Percentiles rank a stretch among this genome's conserved stretches.
phyloP scores from a whole-genome alignment of 345 rosid genomes.

The Pistacia integerrima region DNA sequence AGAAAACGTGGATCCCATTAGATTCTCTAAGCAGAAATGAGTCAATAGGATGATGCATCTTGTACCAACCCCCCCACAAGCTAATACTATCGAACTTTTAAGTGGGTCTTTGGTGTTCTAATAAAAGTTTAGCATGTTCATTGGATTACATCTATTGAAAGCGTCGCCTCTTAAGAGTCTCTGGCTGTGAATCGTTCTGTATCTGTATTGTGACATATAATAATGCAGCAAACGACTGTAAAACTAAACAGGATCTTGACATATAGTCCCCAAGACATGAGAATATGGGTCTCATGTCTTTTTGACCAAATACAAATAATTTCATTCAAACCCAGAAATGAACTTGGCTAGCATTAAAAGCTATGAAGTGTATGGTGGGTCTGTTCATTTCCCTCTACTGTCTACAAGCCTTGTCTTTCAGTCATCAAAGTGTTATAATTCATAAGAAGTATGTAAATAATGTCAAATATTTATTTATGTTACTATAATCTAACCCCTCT shows the following conservation, averaged over 20 bases:
- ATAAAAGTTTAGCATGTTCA: conserved; percentile 25
- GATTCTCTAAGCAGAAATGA: conserved; percentile 19
- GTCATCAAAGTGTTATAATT: too few species aligned
- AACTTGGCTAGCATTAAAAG: not conserved
- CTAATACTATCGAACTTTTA: conserved; percentile 4
- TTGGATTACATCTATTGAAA: conserved; percentile 9
- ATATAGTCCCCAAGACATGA: conserved; percentile 4
- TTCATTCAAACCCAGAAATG: not conserved
- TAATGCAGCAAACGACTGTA: conserved; percentile 21
- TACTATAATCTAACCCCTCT: too few species aligned
- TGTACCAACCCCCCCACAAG: conserved; percentile 8
- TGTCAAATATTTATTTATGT: too few species aligned
- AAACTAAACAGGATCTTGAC: conserved; percentile 6
- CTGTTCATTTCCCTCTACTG: not conserved
- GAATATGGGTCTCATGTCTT: not conserved
- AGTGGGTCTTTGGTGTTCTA: conserved; percentile 23
- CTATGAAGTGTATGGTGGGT: not conserved
- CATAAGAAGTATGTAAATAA: too few species aligned
- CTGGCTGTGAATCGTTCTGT: conserved; percentile 17
- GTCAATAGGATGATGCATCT: conserved; percentile 17
- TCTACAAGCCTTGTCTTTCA: not conserved
- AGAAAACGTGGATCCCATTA: conserved; percentile 8
- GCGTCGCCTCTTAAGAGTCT: conserved; percentile 6
- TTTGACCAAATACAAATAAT: not conserved
- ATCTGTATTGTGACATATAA: conserved; percentile 17